Percentiles rank a stretch among this genome's conserved stretches.
Conservation (phyloP, 495 filamentous ascomycete genomes). For the Penicillium arizonense region DNA sequence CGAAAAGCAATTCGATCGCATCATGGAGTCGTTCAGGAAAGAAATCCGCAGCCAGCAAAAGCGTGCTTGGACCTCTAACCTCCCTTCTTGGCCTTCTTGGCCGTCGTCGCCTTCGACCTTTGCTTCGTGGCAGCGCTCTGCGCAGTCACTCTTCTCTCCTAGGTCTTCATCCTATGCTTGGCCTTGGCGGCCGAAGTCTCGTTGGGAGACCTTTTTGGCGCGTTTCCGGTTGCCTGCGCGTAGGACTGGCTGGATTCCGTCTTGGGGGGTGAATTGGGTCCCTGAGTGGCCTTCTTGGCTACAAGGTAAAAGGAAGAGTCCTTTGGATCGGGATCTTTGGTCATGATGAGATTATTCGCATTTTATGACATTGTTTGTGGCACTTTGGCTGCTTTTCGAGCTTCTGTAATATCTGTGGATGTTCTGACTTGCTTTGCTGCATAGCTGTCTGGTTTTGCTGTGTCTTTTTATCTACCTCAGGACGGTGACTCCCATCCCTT, state of each 20-base stretch:
- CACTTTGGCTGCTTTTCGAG: too few species aligned
- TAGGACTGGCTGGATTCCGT: slow-evolving; percentile 5
- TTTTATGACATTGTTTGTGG: too few species aligned
- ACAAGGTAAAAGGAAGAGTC: slow-evolving; percentile 4
- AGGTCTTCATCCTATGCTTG: slow-evolving; percentile 16
- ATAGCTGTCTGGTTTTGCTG: too few species aligned
- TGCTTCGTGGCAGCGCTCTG: slow-evolving; percentile 9
- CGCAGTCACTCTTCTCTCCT: slow-evolving; percentile 5
- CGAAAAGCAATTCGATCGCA: slow-evolving; percentile 38
- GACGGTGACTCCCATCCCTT: too few species aligned
- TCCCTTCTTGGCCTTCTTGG: slow-evolving; percentile 4
- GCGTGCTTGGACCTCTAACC: slow-evolving; percentile 17
- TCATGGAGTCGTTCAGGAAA: slow-evolving; percentile 29
- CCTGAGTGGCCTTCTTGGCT: not conserved
- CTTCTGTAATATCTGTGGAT: too few species aligned
- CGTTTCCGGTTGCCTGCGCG: slow-evolving; percentile 14
- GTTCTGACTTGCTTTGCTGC: too few species aligned
- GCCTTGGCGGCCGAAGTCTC: slow-evolving; percentile 26
- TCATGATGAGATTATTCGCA: slow-evolving; percentile 6
- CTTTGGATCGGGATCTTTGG: slow-evolving; percentile 24
- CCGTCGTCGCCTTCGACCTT: slow-evolving; percentile 7
- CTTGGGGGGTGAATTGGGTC: too few species aligned
- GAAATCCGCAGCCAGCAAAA: slow-evolving; percentile 17
- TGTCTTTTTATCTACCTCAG: too few species aligned
- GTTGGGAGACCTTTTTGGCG: slow-evolving; percentile 1